Evolutionary conservation across 140 eudicot species (phyloP).

Genomic region (Flaveria floridana): DNA sequence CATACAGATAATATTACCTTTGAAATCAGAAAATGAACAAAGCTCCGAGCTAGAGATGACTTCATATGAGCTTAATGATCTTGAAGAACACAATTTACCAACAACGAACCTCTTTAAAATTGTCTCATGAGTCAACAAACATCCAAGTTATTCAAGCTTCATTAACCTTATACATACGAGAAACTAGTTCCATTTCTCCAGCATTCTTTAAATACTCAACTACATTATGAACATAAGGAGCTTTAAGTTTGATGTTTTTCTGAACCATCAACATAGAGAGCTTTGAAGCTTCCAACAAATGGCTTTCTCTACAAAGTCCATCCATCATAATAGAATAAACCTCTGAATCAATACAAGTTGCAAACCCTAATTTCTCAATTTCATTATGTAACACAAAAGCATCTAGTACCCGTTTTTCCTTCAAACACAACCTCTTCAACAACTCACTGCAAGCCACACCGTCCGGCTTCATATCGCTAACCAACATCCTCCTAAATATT

Average conservation of each 20-base stretch:
- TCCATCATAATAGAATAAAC: slow-evolving; percentile 55
- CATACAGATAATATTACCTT: neutral
- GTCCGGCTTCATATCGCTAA: slow-evolving; percentile 55
- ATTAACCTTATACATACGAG: slow-evolving; percentile 34
- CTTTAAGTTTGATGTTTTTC: slow-evolving; percentile 40
- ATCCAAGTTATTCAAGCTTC: slow-evolving; percentile 18
- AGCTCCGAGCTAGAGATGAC: neutral
- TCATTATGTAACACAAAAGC: slow-evolving; percentile 50
- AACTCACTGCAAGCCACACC: slow-evolving; percentile 60
- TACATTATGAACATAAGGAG: slow-evolving; percentile 40
- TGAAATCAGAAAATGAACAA: slow-evolving; percentile 2
- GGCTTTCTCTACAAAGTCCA: slow-evolving; percentile 52
- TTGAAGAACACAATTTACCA: slow-evolving; percentile 8
- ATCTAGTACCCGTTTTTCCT: slow-evolving; percentile 49
- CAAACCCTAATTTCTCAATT: slow-evolving; percentile 51
- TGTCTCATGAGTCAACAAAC: neutral
- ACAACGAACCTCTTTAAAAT: neutral
- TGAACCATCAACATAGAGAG: slow-evolving; percentile 52
- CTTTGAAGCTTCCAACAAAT: slow-evolving; percentile 63
- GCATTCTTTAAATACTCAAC: slow-evolving; percentile 37
- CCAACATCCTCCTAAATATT: slow-evolving; percentile 61
- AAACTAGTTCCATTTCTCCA: slow-evolving; percentile 47
- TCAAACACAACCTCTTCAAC: slow-evolving; percentile 43
- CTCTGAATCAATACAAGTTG: slow-evolving; percentile 58
- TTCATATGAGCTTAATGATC: neutral